phyloP scores from a whole-genome alignment of 352 stramenopile genomes.

The Stephanocyclus meneghinianus region DNA sequence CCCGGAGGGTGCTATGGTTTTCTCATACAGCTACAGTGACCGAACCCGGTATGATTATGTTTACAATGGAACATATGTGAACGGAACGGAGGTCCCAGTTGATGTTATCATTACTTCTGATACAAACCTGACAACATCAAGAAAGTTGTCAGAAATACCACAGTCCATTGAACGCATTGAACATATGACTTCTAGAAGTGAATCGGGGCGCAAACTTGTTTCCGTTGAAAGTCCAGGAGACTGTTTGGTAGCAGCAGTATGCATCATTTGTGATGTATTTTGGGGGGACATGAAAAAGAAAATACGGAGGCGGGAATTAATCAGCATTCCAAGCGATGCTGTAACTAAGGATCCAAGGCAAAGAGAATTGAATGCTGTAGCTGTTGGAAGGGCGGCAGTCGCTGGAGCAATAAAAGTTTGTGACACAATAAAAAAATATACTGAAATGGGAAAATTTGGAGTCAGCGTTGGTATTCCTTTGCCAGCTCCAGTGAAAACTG shows the following conservation, averaged over 20 bases:
- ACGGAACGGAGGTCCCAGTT: constrained; percentile 21
- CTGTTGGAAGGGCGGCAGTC: neutral
- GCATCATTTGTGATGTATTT: constrained; percentile 7
- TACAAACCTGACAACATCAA: constrained; percentile 23
- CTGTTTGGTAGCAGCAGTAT: constrained; percentile 2
- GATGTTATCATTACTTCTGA: constrained; percentile 26
- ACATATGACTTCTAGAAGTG: neutral
- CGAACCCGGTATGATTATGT: constrained; percentile 29
- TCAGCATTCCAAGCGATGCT: no score
- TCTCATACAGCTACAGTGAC: constrained; percentile 24
- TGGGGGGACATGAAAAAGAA: constrained; percentile 1
- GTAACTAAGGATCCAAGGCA: no score
- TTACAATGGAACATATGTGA: constrained; percentile 17
- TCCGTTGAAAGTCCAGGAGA: constrained; percentile 9
- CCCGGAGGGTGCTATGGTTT: constrained; percentile 5
- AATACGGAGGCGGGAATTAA: no score
- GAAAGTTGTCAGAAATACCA: constrained; percentile 16
- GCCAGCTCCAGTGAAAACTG: neutral
- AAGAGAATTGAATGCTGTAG: neutral
- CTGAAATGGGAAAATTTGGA: neutral
- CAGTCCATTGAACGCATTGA: constrained; percentile 12
- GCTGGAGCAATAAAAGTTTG: neutral
- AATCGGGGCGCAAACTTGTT: neutral
- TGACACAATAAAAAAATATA: neutral
- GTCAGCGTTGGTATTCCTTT: neutral